Evolutionary conservation across 2,329 filamentous ascomycete genomes (phyloP), one percentile per base, ranked within the genome.

Genomic region (Magnaporthales sp.): DNA sequence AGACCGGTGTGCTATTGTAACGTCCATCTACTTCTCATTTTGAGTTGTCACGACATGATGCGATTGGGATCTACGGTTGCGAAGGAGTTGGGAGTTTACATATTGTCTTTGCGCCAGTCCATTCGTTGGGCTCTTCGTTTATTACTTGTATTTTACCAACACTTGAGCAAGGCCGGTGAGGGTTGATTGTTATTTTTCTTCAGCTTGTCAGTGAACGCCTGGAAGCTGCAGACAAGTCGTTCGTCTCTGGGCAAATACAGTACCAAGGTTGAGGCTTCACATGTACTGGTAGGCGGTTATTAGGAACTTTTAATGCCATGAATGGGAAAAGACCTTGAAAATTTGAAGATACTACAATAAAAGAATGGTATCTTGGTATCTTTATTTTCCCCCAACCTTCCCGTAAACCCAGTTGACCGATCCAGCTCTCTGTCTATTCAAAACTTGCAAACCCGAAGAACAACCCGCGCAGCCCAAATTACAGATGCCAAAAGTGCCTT

Each of bases 351-450:
- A 56, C 51, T 24, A 24, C 11, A 26, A 22, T 58, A 58, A 24
- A 26, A 58, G n/a, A 58, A 58, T 58, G 54, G 54, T 58, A 58
- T 24, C 54, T 58, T 58, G 54, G 54, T 58, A 58, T 58, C 54
- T 24, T 26, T 58, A 26, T 58, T 58, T 58, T 58, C 11, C 54
- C 54, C 54, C 22, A 8, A 58, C 1, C 8, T 26, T 58, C 54
- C 54, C 4, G 8, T 58, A 58, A 58, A 13, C 22, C 32, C 22
- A 15, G 10, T 26, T 26, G 54, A 26, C n/a, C 4, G 11, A 24
- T n/a, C 15, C 3, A 22, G 54, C 2, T 4, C 4, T 58, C 54
- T 26, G 1, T 24, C 54, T 58, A 24, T 22, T 26, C 1, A 58
- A 24, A 58, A 26, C 54, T 15, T 13, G 54, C 11, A 15, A 11